Base-by-base conservation (phyloP, 768 basidiomycete species). In the Rhodotorula kratochvilovae region DNA sequence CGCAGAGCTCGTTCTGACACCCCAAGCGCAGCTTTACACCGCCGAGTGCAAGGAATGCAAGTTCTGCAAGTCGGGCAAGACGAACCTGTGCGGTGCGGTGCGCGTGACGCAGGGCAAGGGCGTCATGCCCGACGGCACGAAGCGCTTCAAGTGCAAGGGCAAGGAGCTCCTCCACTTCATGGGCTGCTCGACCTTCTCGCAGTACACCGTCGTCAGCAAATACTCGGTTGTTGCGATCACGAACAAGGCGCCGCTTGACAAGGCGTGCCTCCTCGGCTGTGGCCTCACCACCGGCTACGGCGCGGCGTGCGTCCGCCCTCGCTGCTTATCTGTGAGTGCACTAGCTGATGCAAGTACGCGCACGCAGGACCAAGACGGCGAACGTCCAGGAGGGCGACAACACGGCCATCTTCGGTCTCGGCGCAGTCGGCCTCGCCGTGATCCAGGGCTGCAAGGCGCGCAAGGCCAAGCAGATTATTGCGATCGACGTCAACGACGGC, bases 151-250 rank as follows among this genome's bases (percentile, higher is more conserved):
- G 61, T 86, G 50, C 48, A 90, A 90, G 68, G 96, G 94, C 43
- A 82, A 95, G 81, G 84, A 88, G 57, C 85, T 99, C 76, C 84
- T 88, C 79, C 95, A 98, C 81, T 99, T 99, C 77, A 99, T 98
- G 96, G 96, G 96, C 54, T 92, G 90, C 36, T 98, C 95, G 45
- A 95, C 96, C 5, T 99, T 99, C 84, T 96, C 95, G n/a, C 94
- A 98, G 80, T 99, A 98, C 84, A 78, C 96, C 15, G 96, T 99
- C 69, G 92, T 99, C 5, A 90, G 92, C 57, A 93, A 99, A 74
- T 93, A 93, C 56, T 98, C 94, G 29, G 90, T 99, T 33, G 96
- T 98, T 63, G 87, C 91, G 25, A 88, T 99, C 70, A 88, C 88
- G 82, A 71, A 86, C 70, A 83, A 85, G 70, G 96, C 95, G 3